Percentiles rank a stretch among this genome's conserved stretches.
Conservation (phyloP, 108 stramenopile species). For the Nannochloropsis oceanica region DNA sequence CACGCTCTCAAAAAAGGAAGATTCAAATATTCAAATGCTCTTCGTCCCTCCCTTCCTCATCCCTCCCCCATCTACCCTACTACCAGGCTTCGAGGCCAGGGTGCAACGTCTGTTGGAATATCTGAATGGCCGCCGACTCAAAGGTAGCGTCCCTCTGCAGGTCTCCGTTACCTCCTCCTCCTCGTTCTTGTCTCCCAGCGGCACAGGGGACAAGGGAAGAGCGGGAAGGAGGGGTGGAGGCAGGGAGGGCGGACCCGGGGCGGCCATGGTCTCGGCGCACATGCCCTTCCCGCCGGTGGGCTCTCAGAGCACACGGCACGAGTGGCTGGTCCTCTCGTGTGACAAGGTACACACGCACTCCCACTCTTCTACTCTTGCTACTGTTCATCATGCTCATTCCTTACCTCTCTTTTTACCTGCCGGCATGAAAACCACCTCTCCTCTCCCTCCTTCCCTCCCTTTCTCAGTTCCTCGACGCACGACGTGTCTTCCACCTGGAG, state of each 20-base stretch:
- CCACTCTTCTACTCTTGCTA: too few relatives aligned
- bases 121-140: neutral
- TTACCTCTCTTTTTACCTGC: neutral
- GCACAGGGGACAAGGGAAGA: too few relatives aligned
- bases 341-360: neutral
- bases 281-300: neutral
- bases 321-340: neutral
- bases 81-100: neutral
- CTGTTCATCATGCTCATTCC: neutral
- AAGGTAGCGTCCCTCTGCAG: neutral
- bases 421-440: neutral
- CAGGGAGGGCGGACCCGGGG: neutral
- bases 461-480: neutral
- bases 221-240: neutral
- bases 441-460: neutral
- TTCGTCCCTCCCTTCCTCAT: neutral
- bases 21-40: neutral
- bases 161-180: too few relatives aligned
- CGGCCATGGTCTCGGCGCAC: neutral
- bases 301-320: neutral
- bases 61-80: neutral
- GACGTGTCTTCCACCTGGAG: neutral
- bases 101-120: neutral
- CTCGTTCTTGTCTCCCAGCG: too few relatives aligned
- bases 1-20: neutral